phyloP scores from a whole-genome alignment of 2,329 filamentous ascomycete species.

The Sphaerostilbella broomeana region DNA sequence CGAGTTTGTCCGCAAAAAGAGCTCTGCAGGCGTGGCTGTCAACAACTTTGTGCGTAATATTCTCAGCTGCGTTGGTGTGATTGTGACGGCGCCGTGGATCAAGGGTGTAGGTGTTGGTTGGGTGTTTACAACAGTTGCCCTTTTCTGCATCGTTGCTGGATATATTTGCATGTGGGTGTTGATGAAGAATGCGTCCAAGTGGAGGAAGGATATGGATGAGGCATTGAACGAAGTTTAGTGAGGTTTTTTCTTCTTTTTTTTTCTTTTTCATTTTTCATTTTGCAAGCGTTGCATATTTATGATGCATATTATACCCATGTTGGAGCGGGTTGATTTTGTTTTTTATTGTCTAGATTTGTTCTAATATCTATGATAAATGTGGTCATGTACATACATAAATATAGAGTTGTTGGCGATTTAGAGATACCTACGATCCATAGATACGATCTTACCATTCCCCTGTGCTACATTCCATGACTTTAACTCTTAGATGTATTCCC shows the following conservation, averaged over 20 bases:
- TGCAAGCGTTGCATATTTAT: too few species aligned
- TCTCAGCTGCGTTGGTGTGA: conserved; percentile 62
- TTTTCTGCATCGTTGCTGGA: conserved; percentile 51
- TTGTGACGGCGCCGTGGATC: conserved; percentile 66
- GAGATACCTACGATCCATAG: too few species aligned
- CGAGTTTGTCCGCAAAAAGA: conserved; percentile 69
- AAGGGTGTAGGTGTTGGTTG: conserved; percentile 66
- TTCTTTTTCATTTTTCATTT: neutral
- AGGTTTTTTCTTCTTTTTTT: conserved; percentile 10
- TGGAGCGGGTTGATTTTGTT: neutral
- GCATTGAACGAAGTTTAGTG: conserved; percentile 25
- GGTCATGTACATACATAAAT: too few species aligned
- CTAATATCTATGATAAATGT: neutral
- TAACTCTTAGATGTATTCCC: too few species aligned
- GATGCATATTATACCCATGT: neutral
- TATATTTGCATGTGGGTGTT: conserved; percentile 54
- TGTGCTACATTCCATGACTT: too few species aligned
- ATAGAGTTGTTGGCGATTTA: too few species aligned
- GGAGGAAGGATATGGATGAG: conserved; percentile 58
- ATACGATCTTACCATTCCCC: too few species aligned
- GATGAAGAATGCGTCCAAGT: conserved; percentile 52
- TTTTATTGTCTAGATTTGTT: neutral
- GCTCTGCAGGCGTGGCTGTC: conserved; percentile 66
- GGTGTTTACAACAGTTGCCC: conserved; percentile 57
- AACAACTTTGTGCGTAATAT: conserved; percentile 81